Evolutionary conservation across 1,284 basidiomycete species (phyloP), one percentile per base, ranked within the genome.

Genomic region (Puccinia horiana): DNA sequence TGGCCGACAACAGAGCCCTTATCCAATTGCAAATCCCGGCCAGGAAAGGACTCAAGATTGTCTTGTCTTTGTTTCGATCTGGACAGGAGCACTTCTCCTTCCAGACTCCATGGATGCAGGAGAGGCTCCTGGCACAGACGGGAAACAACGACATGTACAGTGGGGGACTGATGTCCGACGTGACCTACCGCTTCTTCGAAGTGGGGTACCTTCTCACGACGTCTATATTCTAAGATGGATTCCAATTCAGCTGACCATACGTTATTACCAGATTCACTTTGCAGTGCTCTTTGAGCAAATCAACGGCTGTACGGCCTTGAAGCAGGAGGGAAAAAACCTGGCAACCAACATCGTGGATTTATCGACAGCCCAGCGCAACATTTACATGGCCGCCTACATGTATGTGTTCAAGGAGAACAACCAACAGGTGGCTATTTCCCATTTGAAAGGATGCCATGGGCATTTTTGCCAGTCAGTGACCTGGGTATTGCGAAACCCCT

Each of bases 221-320:
- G 18, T 47, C 72, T 49, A 74, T 74, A 44, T 74, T n/a, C 23
- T 16, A 20, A 40, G 26, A 16, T 74, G 72, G 72, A 74, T 49
- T 26, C 72, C 72, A 2, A 18, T 74, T 44, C n/a, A 74, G 44
- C 72, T 74, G n/a, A 49, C 44, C 12, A 23, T 12, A 16, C 29
- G 29, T 26, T 56, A 75, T 37, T 54, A 75, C 54, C 47, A 75
- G 16, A 12, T 37, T 11, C 73, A 75, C 58, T 75, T 75, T 56
- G 12, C 35, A 16, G 40, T 18, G 54, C 54, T 29, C 35, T 56
- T 75, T 35, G 37, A 75, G 23, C 73, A 75, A 35, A 32, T 75
- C 23, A 1, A 20, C n/a, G n/a, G 20, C 18, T 14, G 12, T 47
- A 12, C 47, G 2, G 12, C 58, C 23, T n/a, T n/a, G n/a, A n/a